phyloP scores from a whole-genome alignment of 2,329 filamentous ascomycete genomes.

The Coccinonectria pachysandricola region DNA sequence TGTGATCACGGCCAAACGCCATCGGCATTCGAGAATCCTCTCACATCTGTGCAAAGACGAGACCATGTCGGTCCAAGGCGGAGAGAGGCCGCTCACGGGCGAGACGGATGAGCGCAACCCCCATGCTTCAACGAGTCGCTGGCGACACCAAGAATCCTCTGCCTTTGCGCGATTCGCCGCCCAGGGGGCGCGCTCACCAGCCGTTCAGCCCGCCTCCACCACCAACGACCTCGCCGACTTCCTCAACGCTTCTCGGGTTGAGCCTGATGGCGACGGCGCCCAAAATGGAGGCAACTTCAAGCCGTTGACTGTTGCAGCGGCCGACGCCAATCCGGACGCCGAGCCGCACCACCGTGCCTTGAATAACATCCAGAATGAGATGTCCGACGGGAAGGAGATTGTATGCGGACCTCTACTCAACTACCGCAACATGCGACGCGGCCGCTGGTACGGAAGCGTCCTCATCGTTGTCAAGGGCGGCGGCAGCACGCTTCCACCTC shows the following conservation, averaged over 20 bases:
- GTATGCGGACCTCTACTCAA: constrained; percentile 67
- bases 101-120: constrained; percentile 34
- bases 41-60: background rate
- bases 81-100: constrained; percentile 15
- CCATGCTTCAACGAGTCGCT: constrained; percentile 45
- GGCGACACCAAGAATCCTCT: constrained; percentile 55
- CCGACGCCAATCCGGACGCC: constrained; percentile 6
- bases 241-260: constrained; percentile 43
- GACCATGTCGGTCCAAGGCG: constrained; percentile 15
- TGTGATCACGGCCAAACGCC: too few relatives aligned
- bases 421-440: constrained; percentile 64
- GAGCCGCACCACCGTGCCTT: constrained; percentile 13
- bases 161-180: constrained; percentile 42
- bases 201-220: constrained; percentile 25
- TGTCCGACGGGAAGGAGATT: constrained; percentile 45
- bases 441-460: constrained; percentile 74
- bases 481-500: constrained; percentile 43
- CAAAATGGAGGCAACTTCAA: constrained; percentile 29
- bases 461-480: constrained; percentile 71
- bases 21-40: too few relatives aligned
- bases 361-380: constrained; percentile 18
- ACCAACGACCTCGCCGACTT: constrained; percentile 46
- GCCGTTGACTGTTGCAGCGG: constrained; percentile 39
- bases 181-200: constrained; percentile 18
- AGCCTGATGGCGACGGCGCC: constrained; percentile 24